Evolutionary conservation across 1,139 yeast genomes (phyloP).

Genomic region (Zygotorulaspora mrakii): DNA sequence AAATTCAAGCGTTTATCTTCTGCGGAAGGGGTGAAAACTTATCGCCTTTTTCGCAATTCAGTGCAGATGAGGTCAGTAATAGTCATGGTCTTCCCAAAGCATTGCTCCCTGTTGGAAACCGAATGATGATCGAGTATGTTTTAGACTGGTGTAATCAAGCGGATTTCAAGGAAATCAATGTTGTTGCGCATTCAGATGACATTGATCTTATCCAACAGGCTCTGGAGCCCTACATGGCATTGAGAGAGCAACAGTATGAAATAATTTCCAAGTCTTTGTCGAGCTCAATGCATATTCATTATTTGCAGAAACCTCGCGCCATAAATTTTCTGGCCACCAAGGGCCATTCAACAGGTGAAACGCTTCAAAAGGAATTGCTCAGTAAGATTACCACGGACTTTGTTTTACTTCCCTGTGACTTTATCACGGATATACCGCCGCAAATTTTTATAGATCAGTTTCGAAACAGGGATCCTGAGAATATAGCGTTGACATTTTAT

Average conservation of each 20-base stretch:
- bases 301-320: slow-evolving; percentile 36
- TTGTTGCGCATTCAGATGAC: slow-evolving; percentile 46
- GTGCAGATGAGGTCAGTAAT: slow-evolving; percentile 16
- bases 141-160: slow-evolving; percentile 93
- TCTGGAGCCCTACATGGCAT: slow-evolving; percentile 23
- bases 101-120: slow-evolving; percentile 80
- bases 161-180: slow-evolving; percentile 60
- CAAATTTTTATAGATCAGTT: slow-evolving; percentile 81
- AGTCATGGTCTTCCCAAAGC: slow-evolving; percentile 72
- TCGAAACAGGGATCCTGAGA: slow-evolving; percentile 61
- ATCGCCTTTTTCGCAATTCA: slow-evolving; percentile 62
- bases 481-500: slow-evolving; percentile 66
- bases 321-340: slow-evolving; percentile 49
- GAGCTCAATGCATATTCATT: slow-evolving; percentile 27
- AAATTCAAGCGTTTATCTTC: slow-evolving; percentile 82
- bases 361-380: slow-evolving; percentile 49
- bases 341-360: slow-evolving; percentile 59
- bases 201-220: slow-evolving; percentile 32
- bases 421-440: slow-evolving; percentile 87
- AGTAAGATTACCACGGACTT: slow-evolving; percentile 49
- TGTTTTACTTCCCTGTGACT: slow-evolving; percentile 87
- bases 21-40: slow-evolving; percentile 81
- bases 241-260: slow-evolving; percentile 32
- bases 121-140: slow-evolving; percentile 85
- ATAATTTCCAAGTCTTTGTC: slow-evolving; percentile 27